These are phyloP conservation scores for Populus deltoides DNA, from an alignment of 345 rosid species.

Conservation along the genomic window DNA sequence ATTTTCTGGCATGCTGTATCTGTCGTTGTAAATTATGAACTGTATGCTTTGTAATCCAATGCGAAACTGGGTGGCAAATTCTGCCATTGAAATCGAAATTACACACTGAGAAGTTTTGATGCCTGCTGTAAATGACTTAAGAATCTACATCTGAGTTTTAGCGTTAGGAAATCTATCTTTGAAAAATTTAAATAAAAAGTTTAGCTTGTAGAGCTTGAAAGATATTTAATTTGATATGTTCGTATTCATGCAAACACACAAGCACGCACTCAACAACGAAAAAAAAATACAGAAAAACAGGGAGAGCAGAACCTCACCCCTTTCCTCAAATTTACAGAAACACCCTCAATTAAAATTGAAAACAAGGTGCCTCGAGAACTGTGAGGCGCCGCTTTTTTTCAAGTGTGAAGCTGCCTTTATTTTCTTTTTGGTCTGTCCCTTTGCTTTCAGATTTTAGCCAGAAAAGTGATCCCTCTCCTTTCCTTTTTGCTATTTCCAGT, in stretches of 20 bases:
- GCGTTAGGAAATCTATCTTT: not conserved
- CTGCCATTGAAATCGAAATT: too few relatives aligned
- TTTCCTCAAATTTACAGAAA: not conserved
- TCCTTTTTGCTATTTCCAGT: not conserved
- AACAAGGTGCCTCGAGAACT: not conserved
- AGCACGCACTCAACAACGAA: too few relatives aligned
- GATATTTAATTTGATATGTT: too few relatives aligned
- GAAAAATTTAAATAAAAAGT: too few relatives aligned
- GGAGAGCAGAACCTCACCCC: not conserved
- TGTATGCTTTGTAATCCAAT: too few relatives aligned
- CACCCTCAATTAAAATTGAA: not conserved
- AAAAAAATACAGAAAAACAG: too few relatives aligned
- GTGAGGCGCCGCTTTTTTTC: conserved; percentile 18
- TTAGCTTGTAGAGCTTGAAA: too few relatives aligned
- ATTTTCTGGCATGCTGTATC: not conserved
- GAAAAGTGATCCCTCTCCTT: not conserved
- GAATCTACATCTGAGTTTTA: too few relatives aligned
- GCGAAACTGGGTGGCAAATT: too few relatives aligned
- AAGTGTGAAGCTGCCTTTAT: not conserved
- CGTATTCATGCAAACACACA: too few relatives aligned
- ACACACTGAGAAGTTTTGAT: not conserved
- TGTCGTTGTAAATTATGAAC: not conserved
- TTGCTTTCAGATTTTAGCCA: not conserved
- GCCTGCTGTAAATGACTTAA: not conserved
- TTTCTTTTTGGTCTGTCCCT: not conserved